These are phyloP conservation scores for Thalassiosira profunda DNA, from an alignment of 108 stramenopile genomes.

Conservation along the genomic window DNA sequence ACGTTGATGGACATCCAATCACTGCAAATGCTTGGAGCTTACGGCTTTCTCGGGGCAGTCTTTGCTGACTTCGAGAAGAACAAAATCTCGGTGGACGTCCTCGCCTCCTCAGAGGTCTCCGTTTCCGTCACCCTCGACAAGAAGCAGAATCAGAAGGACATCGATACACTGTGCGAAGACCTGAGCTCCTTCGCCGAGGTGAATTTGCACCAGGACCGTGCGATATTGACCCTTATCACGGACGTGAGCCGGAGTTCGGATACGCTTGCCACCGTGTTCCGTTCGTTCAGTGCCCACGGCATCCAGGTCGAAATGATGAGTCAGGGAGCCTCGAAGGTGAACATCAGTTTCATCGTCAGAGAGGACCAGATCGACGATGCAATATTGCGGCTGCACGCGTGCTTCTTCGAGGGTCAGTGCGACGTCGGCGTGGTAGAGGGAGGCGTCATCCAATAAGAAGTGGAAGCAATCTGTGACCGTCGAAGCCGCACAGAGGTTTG, in stretches of 20 bases:
- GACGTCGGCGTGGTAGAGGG: constrained; percentile 46
- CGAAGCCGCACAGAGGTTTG: no score
- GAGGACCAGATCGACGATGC: constrained; percentile 81
- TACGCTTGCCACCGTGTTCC: constrained; percentile 95
- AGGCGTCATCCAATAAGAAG: constrained; percentile 12
- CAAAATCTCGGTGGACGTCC: constrained; percentile 98
- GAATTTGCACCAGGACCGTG: constrained; percentile 60
- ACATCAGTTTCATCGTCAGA: constrained; percentile 89
- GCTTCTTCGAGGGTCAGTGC: constrained; percentile 90
- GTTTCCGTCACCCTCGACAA: constrained; percentile 97
- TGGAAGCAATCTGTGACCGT: neutral
- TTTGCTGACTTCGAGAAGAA: constrained; percentile 95
- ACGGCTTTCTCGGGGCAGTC: constrained; percentile 93
- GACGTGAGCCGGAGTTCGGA: constrained; percentile 90
- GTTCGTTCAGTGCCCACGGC: constrained; percentile 70
- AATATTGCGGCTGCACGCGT: constrained; percentile 76
- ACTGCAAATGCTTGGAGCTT: constrained; percentile 97
- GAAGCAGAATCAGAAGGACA: constrained; percentile 70
- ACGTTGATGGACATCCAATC: constrained; percentile 92
- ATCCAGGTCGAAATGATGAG: constrained; percentile 95
- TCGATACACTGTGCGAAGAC: constrained; percentile 53
- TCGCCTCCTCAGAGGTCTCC: constrained; percentile 98
- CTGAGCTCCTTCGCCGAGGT: constrained; percentile 74
- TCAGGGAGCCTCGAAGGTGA: constrained; percentile 97
- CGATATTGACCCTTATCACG: constrained; percentile 94